Percentiles rank a stretch among this genome's conserved stretches.
Evolutionary conservation across 345 rosid genomes (phyloP).

Genomic region (Lepidium aucheri): DNA sequence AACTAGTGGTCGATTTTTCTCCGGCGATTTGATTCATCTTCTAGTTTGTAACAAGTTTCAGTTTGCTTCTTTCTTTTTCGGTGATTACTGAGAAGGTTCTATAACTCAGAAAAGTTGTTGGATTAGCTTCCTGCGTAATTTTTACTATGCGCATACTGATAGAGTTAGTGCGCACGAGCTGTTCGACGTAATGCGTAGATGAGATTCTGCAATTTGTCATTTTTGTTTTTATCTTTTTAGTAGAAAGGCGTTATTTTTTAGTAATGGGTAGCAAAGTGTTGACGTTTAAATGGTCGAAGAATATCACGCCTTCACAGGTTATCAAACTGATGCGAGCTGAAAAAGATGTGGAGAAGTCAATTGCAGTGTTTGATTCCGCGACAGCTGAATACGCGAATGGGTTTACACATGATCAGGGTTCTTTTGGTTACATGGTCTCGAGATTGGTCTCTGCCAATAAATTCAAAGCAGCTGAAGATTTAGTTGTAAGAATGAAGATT

Average conservation of each 20-base stretch:
- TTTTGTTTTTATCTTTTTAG: background rate
- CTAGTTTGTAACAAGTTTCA: background rate
- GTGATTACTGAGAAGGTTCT: background rate
- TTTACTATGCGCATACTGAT: background rate
- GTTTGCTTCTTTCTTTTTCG: background rate
- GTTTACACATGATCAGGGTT: conserved; percentile 44
- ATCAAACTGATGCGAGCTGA: conserved; percentile 54
- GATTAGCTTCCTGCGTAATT: background rate
- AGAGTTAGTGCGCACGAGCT: conserved; percentile 10
- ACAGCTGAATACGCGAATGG: conserved; percentile 69
- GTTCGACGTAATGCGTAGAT: conserved; percentile 31
- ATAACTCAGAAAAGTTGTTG: background rate
- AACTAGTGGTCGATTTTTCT: background rate
- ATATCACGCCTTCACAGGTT: conserved; percentile 50
- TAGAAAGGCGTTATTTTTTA: background rate
- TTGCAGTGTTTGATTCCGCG: conserved; percentile 57
- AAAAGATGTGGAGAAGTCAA: conserved; percentile 50
- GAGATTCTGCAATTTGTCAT: background rate
- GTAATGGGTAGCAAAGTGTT: conserved; percentile 31
- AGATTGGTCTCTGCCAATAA: conserved; percentile 61
- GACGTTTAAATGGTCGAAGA: conserved; percentile 53
- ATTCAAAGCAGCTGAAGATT: conserved; percentile 60
- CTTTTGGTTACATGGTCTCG: conserved; percentile 55
- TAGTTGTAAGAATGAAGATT: conserved; percentile 58
- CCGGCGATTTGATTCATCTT: conserved; percentile 6